Conservation (phyloP, 129 eudicot species). For the Erigeron canadensis region DNA sequence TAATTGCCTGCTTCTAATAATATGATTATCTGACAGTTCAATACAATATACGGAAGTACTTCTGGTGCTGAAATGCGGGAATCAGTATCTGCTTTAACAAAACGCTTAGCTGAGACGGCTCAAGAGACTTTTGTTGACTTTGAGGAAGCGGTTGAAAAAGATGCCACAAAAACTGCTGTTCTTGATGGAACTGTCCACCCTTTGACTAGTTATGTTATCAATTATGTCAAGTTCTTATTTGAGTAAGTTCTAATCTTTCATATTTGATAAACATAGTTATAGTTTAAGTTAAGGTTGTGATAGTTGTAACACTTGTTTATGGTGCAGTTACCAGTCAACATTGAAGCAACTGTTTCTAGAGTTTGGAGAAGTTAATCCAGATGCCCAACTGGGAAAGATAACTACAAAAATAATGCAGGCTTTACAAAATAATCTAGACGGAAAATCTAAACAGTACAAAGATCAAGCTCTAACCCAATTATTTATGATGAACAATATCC, state of each 20-base stretch:
- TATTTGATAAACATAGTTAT: background rate
- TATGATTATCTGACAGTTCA: conserved; percentile 47
- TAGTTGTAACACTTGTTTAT: background rate
- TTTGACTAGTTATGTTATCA: conserved; percentile 88
- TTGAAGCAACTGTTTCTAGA: conserved; percentile 75
- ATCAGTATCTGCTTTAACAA: conserved; percentile 57
- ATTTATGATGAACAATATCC: conserved; percentile 94
- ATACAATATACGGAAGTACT: conserved; percentile 58
- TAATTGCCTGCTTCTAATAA: too few relatives aligned
- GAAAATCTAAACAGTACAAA: conserved; percentile 84
- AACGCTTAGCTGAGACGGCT: conserved; percentile 82
- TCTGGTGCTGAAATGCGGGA: conserved; percentile 74
- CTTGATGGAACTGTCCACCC: conserved; percentile 98
- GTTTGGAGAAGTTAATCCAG: conserved; percentile 48
- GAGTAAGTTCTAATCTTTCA: conserved; percentile 61
- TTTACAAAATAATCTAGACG: conserved; percentile 79
- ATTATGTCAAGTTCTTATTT: conserved; percentile 69
- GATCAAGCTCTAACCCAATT: conserved; percentile 85
- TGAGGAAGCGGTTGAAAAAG: conserved; percentile 94
- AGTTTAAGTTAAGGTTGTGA: background rate
- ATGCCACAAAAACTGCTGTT: conserved; percentile 84
- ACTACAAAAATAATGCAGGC: conserved; percentile 82
- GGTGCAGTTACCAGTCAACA: conserved; percentile 74
- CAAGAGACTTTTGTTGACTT: conserved; percentile 91
- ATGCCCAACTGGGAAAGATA: conserved; percentile 55